Evolutionary conservation across 192 early-diverging fungal genomes (phyloP), one percentile per base, ranked within the genome.

Genomic region (Paraglomus brasilianum): DNA sequence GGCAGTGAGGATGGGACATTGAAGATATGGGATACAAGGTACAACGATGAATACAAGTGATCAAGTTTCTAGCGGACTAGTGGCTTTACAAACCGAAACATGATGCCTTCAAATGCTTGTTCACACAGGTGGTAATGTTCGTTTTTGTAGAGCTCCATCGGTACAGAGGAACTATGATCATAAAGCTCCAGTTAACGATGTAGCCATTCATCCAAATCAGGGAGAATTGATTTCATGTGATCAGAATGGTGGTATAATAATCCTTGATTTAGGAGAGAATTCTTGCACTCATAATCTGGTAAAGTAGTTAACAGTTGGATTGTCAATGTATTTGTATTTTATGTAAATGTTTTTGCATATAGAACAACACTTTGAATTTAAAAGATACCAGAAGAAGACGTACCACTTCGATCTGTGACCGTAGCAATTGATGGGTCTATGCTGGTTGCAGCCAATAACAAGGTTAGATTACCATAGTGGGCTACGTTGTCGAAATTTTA

Each of bases 391-490:
- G 88, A 89, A 62, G 92, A 93, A 75, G 93, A 91, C 68, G 86
- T 88, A 1, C 88, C 93, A 2, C 80, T 90, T 40, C 83, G 91
- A 21, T 91, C 89, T 0, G 92, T 95, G 0, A 90, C 89, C 5
- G 90, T 95, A 50, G 90, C 91, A 1, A 81, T 86, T 17, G 92
- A 94, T 72, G 91, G 92, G 8, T 88, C 89, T 5, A 85, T 91
- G 42, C 70, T 95, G 4, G 85, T 93, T 2, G 92, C 90, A 8
- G 92, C 86, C 6, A 95, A 95, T 73, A 93, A 95, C 71, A 95
- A 93, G 81, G 89, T 86, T 68, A 14, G 53, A 40, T n/a, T n/a
- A 40, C 1, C 5, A 2, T 40, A 39, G 17, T 43, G 5, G 11
- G 7, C 5, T 19, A 40, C 11, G 15, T 13, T 21, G 39, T 67